phyloP scores from a whole-genome alignment of 1,284 basidiomycete genomes.

The Austroboletus rostrupii region DNA sequence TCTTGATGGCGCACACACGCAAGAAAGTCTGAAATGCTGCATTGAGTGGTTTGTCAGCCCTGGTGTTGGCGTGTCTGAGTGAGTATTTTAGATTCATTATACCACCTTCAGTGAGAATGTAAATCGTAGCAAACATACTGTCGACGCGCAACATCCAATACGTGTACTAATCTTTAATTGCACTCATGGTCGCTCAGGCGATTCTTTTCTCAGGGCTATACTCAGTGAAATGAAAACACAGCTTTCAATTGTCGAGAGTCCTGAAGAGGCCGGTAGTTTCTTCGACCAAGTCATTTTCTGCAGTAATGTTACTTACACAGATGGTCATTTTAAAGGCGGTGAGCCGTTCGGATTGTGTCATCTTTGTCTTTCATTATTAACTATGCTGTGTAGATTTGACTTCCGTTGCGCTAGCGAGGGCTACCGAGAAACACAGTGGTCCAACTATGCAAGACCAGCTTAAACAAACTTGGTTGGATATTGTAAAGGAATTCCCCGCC shows the following conservation, averaged over 20 bases:
- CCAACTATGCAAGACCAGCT: conserved; percentile 78
- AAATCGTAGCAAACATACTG: conserved; percentile 1
- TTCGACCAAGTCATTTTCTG: conserved; percentile 93
- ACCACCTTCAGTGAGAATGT: neutral
- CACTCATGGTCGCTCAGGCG: conserved; percentile 84
- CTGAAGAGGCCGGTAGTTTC: conserved; percentile 42
- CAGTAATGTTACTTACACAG: conserved; percentile 90
- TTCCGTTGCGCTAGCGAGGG: conserved; percentile 53
- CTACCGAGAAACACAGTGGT: conserved; percentile 55
- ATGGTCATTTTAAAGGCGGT: conserved; percentile 90
- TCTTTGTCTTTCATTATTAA: neutral
- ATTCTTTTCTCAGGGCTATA: conserved; percentile 66
- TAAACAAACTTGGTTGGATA: conserved; percentile 66
- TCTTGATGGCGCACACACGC: conserved; percentile 94
- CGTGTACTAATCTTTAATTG: conserved; percentile 93
- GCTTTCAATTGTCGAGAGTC: conserved; percentile 38
- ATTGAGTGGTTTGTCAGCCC: conserved; percentile 80
- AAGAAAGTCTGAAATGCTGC: conserved; percentile 86
- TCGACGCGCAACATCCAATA: conserved; percentile 21
- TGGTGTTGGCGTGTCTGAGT: conserved; percentile 40
- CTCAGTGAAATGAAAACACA: conserved; percentile 45
- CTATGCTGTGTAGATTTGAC: conserved; percentile 58
- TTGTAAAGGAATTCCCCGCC: conserved; percentile 58
- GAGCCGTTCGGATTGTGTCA: conserved; percentile 25
- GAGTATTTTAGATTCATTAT: conserved; percentile 17